phyloP scores from a whole-genome alignment of 169 alveolate species.

The Cryptosporidium ubiquitum region DNA sequence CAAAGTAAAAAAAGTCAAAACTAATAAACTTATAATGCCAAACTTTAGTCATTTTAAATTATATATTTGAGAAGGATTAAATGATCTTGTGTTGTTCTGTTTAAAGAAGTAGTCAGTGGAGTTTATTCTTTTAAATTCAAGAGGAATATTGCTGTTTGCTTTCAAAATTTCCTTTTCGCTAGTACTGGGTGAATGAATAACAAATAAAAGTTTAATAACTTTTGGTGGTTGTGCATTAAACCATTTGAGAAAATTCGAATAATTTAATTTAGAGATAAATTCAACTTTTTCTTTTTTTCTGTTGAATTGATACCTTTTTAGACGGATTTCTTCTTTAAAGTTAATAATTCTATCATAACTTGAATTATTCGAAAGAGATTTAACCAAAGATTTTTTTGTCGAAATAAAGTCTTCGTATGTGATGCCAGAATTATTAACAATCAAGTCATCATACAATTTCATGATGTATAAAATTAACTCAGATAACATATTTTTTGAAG shows the following conservation, averaged over 20 bases:
- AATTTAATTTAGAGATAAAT: conserved; percentile 12
- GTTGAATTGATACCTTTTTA: conserved; percentile 42
- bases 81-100: conserved; percentile 9
- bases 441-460: conserved; percentile 1
- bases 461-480: neutral
- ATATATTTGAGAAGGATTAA: conserved; percentile 21
- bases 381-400: neutral
- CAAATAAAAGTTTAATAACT: neutral
- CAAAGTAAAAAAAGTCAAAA: no score
- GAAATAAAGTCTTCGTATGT: neutral
- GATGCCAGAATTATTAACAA: neutral
- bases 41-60: neutral
- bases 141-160: neutral
- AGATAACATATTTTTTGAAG: neutral
- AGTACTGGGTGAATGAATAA: neutral
- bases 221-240: neutral
- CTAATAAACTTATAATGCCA: no score
- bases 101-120: conserved; percentile 27
- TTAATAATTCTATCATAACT: neutral
- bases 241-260: conserved; percentile 7
- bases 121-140: neutral
- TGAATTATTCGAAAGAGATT: neutral
- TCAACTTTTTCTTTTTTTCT: neutral
- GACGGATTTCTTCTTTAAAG: conserved; percentile 3
- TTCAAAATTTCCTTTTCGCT: neutral